These are phyloP conservation scores for Cryptococcus maquisensis DNA, from an alignment of 1,284 basidiomycete genomes.

Conservation along the genomic window DNA sequence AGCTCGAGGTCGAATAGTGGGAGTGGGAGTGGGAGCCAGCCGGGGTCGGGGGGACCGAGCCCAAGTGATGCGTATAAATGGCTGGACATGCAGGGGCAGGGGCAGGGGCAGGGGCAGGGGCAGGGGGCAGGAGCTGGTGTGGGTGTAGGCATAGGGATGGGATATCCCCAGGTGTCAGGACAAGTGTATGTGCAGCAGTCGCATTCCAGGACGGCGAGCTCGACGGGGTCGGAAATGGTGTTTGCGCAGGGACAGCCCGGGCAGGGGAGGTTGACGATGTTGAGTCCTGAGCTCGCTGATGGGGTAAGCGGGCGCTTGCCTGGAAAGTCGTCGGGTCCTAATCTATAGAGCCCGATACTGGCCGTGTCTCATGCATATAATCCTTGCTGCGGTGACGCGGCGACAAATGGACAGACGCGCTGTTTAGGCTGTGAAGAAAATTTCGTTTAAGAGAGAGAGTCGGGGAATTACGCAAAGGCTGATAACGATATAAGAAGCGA, in stretches of 20 bases:
- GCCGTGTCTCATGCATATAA: not conserved
- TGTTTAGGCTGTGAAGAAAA: no score
- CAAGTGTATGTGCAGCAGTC: no score
- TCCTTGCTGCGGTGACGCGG: no score
- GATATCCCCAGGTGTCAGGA: no score
- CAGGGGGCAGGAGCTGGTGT: no score
- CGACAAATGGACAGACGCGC: not conserved
- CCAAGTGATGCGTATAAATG: slow-evolving; percentile 2
- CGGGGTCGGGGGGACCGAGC: slow-evolving; percentile 5
- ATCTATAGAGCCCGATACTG: not conserved
- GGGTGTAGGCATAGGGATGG: no score
- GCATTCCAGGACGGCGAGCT: no score
- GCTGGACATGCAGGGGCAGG: not conserved
- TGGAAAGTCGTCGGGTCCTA: not conserved
- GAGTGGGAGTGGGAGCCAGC: not conserved
- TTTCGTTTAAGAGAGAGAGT: no score
- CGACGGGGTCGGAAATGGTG: not conserved
- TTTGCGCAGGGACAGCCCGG: not conserved
- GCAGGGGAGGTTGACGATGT: not conserved
- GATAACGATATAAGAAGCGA: no score
- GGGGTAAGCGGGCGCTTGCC: not conserved
- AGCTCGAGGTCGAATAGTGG: slow-evolving; percentile 1
- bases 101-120: no score
- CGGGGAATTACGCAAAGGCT: no score
- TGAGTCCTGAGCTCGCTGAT: not conserved